Base-by-base conservation (phyloP, 495 filamentous ascomycete genomes). In the Aspergillus baeticus region DNA sequence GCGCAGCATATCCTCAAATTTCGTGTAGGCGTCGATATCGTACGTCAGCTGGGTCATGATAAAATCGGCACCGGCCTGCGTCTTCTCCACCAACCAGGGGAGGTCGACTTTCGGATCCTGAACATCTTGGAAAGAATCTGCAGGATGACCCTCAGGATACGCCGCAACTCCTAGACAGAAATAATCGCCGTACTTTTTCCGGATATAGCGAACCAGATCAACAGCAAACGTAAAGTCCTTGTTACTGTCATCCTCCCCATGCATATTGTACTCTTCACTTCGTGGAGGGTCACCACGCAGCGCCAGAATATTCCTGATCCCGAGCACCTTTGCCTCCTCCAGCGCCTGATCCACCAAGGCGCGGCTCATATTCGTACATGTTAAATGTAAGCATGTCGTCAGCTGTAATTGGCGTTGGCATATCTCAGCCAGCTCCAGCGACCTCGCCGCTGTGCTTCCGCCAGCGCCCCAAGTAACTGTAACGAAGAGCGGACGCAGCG, bases 21-120 rank as follows among this genome's bases (percentile, higher is more conserved):
- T 76, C 42, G 83, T 77, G 69, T 92, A 98, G 14, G 88, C 90
- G 6, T 87, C 77, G 13, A 89, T 80, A 63, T 98, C 91, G 69
- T 93, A 98, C 74, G 97, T 98, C 21, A 98, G 78, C 67, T 98
- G 94, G n/a, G 95, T 98, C 90, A 98, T 96, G 67, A 98, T 88
- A 69, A 98, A 98, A 69, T 98, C 95, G 18, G 93, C 95, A 0
- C 94, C 94, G 4, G 94, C 94, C 63, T 86, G 77, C 0, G 86
- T 86, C 79, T 98, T 98, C 55, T 96, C 92, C 26, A 96, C 81
- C 44, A 98, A 77, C 65, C 91, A 96, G 6, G 94, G 90, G 35
- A 98, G 69, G 72, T 98, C 94, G 39, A 86, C 84, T 57, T 81
- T 78, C 0, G 90, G 78, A 66, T 87, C 87, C 74, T 98, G 94